Percentiles rank a stretch among this genome's conserved stretches.
These are phyloP conservation scores for Bombardia bombarda DNA, from an alignment of 495 filamentous ascomycete genomes.

Conservation along the genomic window DNA sequence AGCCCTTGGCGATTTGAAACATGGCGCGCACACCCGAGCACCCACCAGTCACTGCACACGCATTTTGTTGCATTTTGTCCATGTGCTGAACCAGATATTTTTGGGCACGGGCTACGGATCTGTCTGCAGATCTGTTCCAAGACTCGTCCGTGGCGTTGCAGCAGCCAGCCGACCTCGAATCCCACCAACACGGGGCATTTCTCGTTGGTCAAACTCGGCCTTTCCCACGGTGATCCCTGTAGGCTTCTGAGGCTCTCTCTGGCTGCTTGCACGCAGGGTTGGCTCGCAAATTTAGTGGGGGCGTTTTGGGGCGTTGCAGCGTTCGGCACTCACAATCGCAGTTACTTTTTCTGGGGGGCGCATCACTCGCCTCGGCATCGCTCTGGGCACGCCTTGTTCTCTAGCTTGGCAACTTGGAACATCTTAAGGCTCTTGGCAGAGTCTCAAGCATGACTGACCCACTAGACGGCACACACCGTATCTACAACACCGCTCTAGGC, in stretches of 20 bases:
- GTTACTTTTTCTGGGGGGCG: background rate
- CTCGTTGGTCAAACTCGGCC: background rate
- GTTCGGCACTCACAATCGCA: no score
- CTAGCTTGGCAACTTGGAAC: conserved; percentile 18
- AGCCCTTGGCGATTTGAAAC: background rate
- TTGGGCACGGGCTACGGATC: background rate
- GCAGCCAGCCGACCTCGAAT: no score
- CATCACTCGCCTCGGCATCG: no score
- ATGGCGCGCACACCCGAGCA: background rate
- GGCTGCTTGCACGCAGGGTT: no score
- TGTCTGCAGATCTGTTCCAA: background rate
- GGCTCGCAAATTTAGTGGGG: no score
- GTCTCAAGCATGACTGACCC: conserved; percentile 23
- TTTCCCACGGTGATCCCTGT: no score
- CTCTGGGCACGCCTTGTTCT: background rate
- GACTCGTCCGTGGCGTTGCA: conserved; percentile 2
- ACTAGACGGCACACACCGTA: background rate
- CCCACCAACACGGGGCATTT: no score
- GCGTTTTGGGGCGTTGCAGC: no score
- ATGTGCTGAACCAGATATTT: background rate
- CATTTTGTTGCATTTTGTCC: no score
- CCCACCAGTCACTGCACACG: background rate
- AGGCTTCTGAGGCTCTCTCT: no score
- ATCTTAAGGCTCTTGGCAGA: conserved; percentile 22
- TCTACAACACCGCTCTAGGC: background rate